Conservation (phyloP, 192 early-diverging fungal genomes). For the Umbelopsis vinacea region DNA sequence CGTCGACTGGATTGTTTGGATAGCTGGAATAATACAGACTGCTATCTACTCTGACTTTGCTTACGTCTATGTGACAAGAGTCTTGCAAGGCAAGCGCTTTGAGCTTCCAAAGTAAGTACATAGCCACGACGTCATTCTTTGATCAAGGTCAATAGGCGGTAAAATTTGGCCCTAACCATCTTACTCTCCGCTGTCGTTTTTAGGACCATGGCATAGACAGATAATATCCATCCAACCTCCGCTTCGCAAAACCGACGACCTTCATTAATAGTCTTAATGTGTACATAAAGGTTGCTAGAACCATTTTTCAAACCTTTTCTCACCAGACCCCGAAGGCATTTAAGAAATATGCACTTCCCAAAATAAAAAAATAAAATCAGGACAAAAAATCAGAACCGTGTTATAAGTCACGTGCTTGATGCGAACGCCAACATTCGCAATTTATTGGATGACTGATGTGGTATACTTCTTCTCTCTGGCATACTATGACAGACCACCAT, state of each 20-base stretch:
- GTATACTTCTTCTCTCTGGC: not conserved
- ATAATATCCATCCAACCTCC: not conserved
- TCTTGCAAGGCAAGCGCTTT: constrained; percentile 72
- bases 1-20: constrained; percentile 85
- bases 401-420: not conserved
- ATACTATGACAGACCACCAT: not conserved
- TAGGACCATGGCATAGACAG: not conserved
- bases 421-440: not conserved
- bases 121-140: not conserved
- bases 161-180: not conserved
- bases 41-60: constrained; percentile 97
- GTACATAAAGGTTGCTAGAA: constrained; percentile 26
- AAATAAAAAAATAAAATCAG: not conserved
- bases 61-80: constrained; percentile 84
- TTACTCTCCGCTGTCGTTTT: not conserved
- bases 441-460: not conserved
- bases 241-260: not conserved
- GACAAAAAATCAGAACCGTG: not conserved
- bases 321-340: constrained; percentile 6
- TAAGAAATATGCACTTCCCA: not conserved
- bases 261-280: constrained; percentile 16
- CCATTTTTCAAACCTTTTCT: constrained; percentile 1
- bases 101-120: constrained; percentile 58
- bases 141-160: constrained; percentile 3
- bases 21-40: constrained; percentile 93